These are phyloP conservation scores for Pilatotrama ljubarskyi DNA, from an alignment of 768 basidiomycete species.

Conservation along the genomic window DNA sequence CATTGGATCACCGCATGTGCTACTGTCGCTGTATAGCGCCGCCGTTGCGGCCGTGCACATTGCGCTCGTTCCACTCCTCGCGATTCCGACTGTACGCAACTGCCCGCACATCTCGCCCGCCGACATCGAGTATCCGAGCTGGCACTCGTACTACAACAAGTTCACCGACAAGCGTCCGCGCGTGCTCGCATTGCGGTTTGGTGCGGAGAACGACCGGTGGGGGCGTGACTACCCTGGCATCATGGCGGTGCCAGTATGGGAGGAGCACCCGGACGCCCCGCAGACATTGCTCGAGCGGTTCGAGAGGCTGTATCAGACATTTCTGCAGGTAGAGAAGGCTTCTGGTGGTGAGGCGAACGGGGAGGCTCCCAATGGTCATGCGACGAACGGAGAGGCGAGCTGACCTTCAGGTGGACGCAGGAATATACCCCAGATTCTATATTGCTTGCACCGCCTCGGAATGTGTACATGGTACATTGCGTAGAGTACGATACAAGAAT, in stretches of 20 bases:
- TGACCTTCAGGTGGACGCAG: no score
- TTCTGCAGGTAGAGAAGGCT: slow-evolving; percentile 31
- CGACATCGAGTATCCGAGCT: slow-evolving; percentile 20
- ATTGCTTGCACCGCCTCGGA: no score
- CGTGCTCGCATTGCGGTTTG: slow-evolving; percentile 43
- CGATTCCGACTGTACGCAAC: slow-evolving; percentile 42
- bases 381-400: neutral
- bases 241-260: slow-evolving; percentile 51
- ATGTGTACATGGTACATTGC: no score
- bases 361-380: neutral
- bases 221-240: slow-evolving; percentile 55
- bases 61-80: slow-evolving; percentile 56
- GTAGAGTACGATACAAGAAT: no score
- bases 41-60: slow-evolving; percentile 68
- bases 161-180: slow-evolving; percentile 13
- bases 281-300: slow-evolving; percentile 52
- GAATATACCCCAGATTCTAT: no score
- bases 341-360: neutral
- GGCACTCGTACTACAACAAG: slow-evolving; percentile 18
- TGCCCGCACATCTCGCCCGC: slow-evolving; percentile 8
- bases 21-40: slow-evolving; percentile 61
- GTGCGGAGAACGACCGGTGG: slow-evolving; percentile 56
- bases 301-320: slow-evolving; percentile 50
- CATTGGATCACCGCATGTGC: slow-evolving; percentile 66
- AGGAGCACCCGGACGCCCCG: slow-evolving; percentile 47